Base-by-base conservation (phyloP, 441 rosid species). In the Sinapis alba region DNA sequence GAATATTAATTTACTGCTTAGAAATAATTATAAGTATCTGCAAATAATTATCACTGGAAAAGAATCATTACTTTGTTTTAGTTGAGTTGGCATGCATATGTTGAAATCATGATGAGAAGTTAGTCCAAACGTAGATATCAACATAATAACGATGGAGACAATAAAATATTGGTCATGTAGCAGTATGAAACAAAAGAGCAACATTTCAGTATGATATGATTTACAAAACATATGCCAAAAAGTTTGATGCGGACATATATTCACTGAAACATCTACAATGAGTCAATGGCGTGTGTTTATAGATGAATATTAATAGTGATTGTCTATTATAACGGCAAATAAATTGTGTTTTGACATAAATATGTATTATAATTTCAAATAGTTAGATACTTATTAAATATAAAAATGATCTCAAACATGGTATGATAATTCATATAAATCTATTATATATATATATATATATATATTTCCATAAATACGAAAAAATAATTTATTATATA, bases 91-190 rank as follows among this genome's bases (percentile, higher is more conserved):
- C 41, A 58, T 59, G 47, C 45, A 66, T 57, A 9, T 62, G 51
- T 30, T 58, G 67, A 65, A n/a, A 74, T 58, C n/a, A 21, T 28
- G 51, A 20, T 21, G 59, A 53, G n/a, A 56, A 27, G 59, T 15
- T 74, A 45, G 61, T 59, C 56, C 24, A 61, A 68, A 61, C 74
- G 19, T 75, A 51, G 32, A 10, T 36, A 68, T 75, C 79, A 75
- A 62, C 38, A 36, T 68, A 27, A 75, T 75, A 19, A 75, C 69
- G 45, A 45, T 30, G 21, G 32, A 56, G 56, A 50, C 50, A 66
- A 66, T 28, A n/a, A 10, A 4, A 45, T 27, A 26, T 63, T 41
- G 30, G 43, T 27, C 26, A 0, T 50, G 26, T 62, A 50, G n/a
- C 26, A 5, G 12, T 8, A 13, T 38, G 6, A 32, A 41, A 19